These are phyloP conservation scores for Coix lacrymajobi DNA, from an alignment of 176 grass and related monocot genomes.

Conservation along the genomic window DNA sequence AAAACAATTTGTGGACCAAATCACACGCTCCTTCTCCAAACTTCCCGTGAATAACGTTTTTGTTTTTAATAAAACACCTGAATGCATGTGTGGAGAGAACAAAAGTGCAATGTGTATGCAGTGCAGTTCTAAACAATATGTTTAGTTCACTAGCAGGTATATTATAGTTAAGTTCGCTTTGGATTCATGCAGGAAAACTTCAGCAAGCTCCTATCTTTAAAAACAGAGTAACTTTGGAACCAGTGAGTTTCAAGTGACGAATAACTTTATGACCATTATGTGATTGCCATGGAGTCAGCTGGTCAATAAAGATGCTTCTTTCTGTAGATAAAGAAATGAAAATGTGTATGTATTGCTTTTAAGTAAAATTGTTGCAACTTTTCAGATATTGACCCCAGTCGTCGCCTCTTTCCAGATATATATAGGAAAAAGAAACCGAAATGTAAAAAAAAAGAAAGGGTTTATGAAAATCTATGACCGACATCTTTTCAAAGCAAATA, in stretches of 20 bases:
- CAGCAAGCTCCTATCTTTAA: not conserved
- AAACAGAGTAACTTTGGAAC: not conserved
- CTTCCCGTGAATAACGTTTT: not conserved
- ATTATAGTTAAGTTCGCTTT: not conserved
- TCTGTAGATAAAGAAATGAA: not conserved
- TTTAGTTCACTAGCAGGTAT: not conserved
- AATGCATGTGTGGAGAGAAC: not conserved
- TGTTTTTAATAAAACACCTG: not conserved
- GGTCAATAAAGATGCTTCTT: not conserved
- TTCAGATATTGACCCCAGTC: not conserved
- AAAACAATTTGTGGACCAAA: conserved; percentile 6
- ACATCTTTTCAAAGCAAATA: not conserved
- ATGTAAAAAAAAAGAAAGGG: not conserved
- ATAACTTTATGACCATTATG: not conserved
- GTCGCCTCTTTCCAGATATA: not conserved
- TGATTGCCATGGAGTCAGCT: not conserved
- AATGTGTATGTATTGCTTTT: not conserved
- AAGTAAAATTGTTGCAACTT: not conserved
- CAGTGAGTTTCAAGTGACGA: not conserved
- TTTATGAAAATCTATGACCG: not conserved
- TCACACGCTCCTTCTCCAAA: not conserved
- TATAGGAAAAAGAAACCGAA: not conserved
- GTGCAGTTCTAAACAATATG: not conserved
- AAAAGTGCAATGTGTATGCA: not conserved
- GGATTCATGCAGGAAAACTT: not conserved